These are phyloP conservation scores for Fraxinus quadrangulata DNA, from an alignment of 257 asterid species.

Conservation along the genomic window DNA sequence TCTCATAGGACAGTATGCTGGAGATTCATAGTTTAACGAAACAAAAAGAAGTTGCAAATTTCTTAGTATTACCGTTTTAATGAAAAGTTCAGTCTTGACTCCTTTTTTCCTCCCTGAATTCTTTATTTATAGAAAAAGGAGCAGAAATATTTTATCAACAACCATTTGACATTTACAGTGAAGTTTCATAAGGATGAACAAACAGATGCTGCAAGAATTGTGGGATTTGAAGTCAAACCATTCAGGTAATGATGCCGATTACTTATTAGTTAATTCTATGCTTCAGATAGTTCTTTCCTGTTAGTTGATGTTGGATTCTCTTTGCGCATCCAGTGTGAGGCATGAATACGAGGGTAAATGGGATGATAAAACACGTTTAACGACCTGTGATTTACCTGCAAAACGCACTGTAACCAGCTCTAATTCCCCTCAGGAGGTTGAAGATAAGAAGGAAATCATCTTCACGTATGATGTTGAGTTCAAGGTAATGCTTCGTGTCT, in stretches of 20 bases:
- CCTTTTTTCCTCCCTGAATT: background rate
- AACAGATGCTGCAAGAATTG: background rate
- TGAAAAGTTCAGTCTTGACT: background rate
- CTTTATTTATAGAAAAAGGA: conserved; percentile 1
- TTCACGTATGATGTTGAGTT: conserved; percentile 90
- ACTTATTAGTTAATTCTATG: background rate
- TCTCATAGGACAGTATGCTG: background rate
- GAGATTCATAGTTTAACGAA: too few species aligned
- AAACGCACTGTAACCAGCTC: conserved; percentile 56
- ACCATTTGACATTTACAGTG: background rate
- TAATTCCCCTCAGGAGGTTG: conserved; percentile 47
- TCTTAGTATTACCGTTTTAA: conserved; percentile 16
- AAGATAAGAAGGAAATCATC: conserved; percentile 68
- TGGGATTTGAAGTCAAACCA: background rate
- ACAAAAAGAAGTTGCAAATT: background rate
- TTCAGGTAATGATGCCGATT: background rate
- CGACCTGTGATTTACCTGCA: conserved; percentile 87
- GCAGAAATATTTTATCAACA: background rate
- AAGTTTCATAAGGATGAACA: conserved; percentile 5
- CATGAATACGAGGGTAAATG: conserved; percentile 36
- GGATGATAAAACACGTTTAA: conserved; percentile 56
- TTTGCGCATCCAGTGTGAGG: conserved; percentile 50
- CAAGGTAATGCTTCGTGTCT: conserved; percentile 46
- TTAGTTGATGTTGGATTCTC: conserved; percentile 18
- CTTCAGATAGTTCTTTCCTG: background rate